phyloP scores from a whole-genome alignment of 2,329 filamentous ascomycete genomes.

The Akanthomyces lecanii region DNA sequence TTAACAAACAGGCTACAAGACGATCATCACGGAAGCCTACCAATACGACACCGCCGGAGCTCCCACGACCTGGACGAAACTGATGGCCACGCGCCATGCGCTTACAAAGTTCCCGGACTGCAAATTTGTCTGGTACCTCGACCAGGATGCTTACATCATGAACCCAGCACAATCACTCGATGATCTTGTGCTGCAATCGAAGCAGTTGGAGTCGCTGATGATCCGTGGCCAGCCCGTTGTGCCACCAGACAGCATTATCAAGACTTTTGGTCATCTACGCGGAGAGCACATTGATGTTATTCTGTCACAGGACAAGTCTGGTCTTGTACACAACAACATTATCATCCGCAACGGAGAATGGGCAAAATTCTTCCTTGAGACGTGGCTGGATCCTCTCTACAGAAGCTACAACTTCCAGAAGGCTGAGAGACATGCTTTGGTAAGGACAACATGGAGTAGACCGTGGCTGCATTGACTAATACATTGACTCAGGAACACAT shows the following conservation, averaged over 20 bases:
- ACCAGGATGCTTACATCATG: constrained; percentile 84
- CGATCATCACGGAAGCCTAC: constrained; percentile 72
- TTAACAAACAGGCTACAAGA: constrained; percentile 65
- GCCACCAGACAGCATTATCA: constrained; percentile 94
- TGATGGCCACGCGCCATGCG: constrained; percentile 85
- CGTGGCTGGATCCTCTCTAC: constrained; percentile 95
- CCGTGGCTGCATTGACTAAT: constrained; percentile 25
- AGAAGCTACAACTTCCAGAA: constrained; percentile 95
- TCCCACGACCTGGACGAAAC: constrained; percentile 65
- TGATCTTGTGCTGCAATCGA: constrained; percentile 63
- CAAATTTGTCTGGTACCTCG: constrained; percentile 82
- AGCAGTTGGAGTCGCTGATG: constrained; percentile 72
- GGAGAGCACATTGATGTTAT: constrained; percentile 76
- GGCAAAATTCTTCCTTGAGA: constrained; percentile 88
- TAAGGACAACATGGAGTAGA: constrained; percentile 38
- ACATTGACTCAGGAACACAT: constrained; percentile 64
- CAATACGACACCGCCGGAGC: constrained; percentile 67
- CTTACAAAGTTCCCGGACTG: constrained; percentile 73
- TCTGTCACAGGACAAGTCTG: constrained; percentile 77
- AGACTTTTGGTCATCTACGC: constrained; percentile 80
- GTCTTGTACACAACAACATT: constrained; percentile 72
- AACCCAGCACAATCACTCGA: constrained; percentile 68
- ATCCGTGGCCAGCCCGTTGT: constrained; percentile 81
- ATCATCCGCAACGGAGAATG: constrained; percentile 81
- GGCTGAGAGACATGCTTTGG: constrained; percentile 85